These are phyloP conservation scores for Ceratorhiza oryzae-sativae DNA, from an alignment of 1,284 basidiomycete genomes.

Conservation along the genomic window DNA sequence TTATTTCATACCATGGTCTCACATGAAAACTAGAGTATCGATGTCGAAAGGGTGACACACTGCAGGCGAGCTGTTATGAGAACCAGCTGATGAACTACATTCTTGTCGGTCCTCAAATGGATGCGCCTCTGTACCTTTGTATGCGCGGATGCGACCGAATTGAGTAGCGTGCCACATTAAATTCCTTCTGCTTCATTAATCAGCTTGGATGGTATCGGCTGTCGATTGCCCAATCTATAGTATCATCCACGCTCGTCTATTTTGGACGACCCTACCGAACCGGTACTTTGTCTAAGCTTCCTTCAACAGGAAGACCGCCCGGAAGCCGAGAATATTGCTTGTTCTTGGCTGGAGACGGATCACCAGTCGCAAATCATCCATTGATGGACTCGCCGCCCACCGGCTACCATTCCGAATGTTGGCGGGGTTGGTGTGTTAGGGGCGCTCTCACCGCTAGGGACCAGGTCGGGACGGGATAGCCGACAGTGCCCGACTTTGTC, in stretches of 20 bases:
- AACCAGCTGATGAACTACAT: neutral
- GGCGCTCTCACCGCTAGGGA: constrained; percentile 24
- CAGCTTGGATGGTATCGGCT: too few species aligned
- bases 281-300: neutral
- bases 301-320: constrained; percentile 6
- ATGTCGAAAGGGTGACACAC: neutral
- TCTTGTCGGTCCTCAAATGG: neutral
- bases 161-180: neutral
- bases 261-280: neutral
- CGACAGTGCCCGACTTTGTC: neutral
- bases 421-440: neutral
- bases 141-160: neutral
- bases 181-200: neutral
- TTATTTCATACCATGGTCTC: neutral
- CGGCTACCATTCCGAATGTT: neutral
- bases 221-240: neutral
- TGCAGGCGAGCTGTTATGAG: neutral
- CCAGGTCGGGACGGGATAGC: constrained; percentile 5
- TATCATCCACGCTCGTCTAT: constrained; percentile 2
- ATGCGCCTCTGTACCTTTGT: neutral
- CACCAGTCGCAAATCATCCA: neutral
- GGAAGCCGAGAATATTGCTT: neutral
- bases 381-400: neutral
- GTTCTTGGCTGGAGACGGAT: neutral
- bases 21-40: neutral